These are phyloP conservation scores for Craterostigma plantagineum DNA, from an alignment of 257 asterid genomes.

Conservation along the genomic window DNA sequence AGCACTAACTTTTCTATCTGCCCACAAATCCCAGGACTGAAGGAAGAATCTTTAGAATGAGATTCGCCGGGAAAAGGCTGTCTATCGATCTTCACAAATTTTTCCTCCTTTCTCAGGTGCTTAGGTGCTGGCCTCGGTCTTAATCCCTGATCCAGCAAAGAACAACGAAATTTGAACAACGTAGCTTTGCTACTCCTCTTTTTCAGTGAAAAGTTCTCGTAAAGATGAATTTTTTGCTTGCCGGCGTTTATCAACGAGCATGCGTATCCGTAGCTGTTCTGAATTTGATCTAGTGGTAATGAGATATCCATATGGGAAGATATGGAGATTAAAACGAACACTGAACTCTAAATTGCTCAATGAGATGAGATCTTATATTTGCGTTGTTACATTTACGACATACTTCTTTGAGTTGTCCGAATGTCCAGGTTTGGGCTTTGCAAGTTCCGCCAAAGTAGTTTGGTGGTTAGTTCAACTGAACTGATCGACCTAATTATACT, in stretches of 20 bases:
- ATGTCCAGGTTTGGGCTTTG: no score
- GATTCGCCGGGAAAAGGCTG: constrained; percentile 9
- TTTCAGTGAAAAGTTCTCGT: constrained; percentile 12
- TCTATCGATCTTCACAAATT: constrained; percentile 9
- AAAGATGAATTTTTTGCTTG: constrained; percentile 13
- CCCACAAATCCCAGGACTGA: constrained; percentile 24
- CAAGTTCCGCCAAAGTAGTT: no score
- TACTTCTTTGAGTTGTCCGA: no score
- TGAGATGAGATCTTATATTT: no score
- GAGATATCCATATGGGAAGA: constrained; percentile 33
- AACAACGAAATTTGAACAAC: constrained; percentile 22
- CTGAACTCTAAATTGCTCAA: no score
- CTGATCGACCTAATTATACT: no score
- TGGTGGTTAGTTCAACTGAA: no score
- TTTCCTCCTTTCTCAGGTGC: constrained; percentile 13
- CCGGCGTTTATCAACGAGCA: constrained; percentile 20
- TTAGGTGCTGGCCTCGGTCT: constrained; percentile 34
- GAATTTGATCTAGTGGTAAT: constrained; percentile 38
- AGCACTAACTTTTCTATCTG: constrained; percentile 59
- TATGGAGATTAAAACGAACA: no score
- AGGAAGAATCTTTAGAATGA: constrained; percentile 12
- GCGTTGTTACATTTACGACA: no score
- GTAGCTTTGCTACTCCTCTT: constrained; percentile 14
- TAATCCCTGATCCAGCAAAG: constrained; percentile 28
- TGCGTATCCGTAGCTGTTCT: constrained; percentile 21